Conservation (phyloP, 164 flowering plant species). For the Annona cherimola region DNA sequence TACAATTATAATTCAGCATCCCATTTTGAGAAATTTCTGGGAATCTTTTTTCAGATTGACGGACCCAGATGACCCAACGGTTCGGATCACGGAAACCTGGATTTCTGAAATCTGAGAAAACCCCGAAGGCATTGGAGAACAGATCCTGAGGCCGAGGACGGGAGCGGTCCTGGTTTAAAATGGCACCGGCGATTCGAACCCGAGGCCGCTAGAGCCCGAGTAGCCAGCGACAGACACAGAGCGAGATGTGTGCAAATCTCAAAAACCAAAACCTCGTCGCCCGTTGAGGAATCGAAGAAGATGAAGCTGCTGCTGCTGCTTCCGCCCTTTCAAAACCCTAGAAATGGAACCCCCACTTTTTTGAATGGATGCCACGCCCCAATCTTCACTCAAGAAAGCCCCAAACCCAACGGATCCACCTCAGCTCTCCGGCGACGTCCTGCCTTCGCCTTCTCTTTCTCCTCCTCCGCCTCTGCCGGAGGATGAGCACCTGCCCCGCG, state of each 20-base stretch:
- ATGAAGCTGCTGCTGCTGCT: not conserved
- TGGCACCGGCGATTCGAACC: not conserved
- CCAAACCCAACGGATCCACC: conserved; percentile 4
- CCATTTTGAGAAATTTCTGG: too few species aligned
- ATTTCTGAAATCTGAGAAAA: too few species aligned
- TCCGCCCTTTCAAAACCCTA: not conserved
- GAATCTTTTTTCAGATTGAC: too few species aligned
- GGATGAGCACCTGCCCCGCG: not conserved
- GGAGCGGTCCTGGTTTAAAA: not conserved
- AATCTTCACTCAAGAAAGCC: not conserved
- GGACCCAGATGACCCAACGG: too few species aligned
- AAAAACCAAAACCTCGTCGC: not conserved
- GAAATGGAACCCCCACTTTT: conserved; percentile 2
- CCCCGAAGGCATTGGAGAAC: not conserved
- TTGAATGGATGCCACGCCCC: conserved; percentile 6
- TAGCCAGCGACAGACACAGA: not conserved
- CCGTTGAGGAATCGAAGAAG: not conserved
- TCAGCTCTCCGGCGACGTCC: conserved; percentile 2
- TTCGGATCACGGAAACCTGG: too few species aligned
- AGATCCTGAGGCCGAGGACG: not conserved
- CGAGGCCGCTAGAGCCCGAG: not conserved
- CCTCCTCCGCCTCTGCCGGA: conserved; percentile 2
- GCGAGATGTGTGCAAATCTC: not conserved
- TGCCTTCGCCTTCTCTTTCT: not conserved
- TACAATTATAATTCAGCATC: too few species aligned